phyloP scores from a whole-genome alignment of 2,329 filamentous ascomycete species.

The Fusarium luffae region DNA sequence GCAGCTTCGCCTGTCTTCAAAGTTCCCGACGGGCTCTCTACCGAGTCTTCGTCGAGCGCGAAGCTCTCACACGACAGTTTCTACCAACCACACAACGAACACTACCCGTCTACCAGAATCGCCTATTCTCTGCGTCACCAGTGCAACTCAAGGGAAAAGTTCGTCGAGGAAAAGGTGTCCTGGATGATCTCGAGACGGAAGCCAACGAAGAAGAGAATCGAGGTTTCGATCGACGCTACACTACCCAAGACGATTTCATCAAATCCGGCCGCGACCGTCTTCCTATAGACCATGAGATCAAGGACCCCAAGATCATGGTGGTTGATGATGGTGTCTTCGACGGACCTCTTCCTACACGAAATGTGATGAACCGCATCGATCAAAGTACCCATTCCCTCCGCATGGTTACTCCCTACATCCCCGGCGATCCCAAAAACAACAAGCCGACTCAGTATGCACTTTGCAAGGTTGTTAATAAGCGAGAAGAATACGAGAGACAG shows the following conservation, averaged over 20 bases:
- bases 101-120: constrained; percentile 22
- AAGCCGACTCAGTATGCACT: constrained; percentile 60
- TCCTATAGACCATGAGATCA: constrained; percentile 59
- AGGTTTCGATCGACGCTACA: constrained; percentile 51
- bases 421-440: constrained; percentile 44
- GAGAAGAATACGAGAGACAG: constrained; percentile 58
- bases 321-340: constrained; percentile 54
- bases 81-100: constrained; percentile 8
- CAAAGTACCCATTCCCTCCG: constrained; percentile 54
- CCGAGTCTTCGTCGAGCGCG: constrained; percentile 57
- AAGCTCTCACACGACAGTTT: constrained; percentile 42
- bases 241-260: constrained; percentile 48
- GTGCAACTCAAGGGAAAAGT: constrained; percentile 18
- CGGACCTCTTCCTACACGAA: constrained; percentile 52
- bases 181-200: neutral
- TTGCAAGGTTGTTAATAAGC: constrained; percentile 76
- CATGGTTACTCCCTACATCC: constrained; percentile 54
- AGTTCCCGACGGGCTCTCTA: constrained; percentile 60
- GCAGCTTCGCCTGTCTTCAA: constrained; percentile 53
- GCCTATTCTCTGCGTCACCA: constrained; percentile 24
- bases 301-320: constrained; percentile 55
- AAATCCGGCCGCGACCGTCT: constrained; percentile 52
- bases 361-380: constrained; percentile 56
- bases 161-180: neutral
- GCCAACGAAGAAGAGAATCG: constrained; percentile 31